Conservation (phyloP, 805 yeast genomes). For the Wickerhamomyces xylosicus region DNA sequence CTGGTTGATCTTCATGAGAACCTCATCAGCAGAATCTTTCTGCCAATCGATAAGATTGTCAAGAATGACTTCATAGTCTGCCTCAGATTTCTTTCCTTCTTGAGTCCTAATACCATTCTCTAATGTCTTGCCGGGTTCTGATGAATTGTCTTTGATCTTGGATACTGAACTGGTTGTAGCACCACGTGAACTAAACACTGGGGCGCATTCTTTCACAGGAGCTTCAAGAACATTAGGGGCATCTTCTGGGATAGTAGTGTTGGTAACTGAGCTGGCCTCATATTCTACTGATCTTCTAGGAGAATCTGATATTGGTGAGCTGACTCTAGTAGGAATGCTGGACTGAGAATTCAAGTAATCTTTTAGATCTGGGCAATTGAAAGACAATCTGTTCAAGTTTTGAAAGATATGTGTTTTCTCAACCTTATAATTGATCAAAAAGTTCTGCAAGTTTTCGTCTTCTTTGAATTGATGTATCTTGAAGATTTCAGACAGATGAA, state of each 20-base stretch:
- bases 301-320: neutral
- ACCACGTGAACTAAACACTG: too few relatives aligned
- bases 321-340: neutral
- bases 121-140: too few relatives aligned
- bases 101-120: too few relatives aligned
- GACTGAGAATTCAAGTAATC: neutral
- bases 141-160: too few relatives aligned
- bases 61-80: slow-evolving; percentile 18
- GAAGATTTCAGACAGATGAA: neutral
- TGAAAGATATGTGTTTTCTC: neutral
- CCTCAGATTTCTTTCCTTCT: slow-evolving; percentile 2
- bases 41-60: slow-evolving; percentile 23
- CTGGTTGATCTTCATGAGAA: slow-evolving; percentile 19
- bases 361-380: neutral
- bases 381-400: neutral
- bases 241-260: neutral
- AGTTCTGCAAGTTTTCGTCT: neutral
- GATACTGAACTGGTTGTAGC: too few relatives aligned
- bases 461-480: neutral
- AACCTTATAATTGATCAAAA: neutral
- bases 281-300: neutral
- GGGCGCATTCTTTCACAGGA: too few relatives aligned
- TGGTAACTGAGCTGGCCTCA: neutral
- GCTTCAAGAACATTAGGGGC: too few relatives aligned
- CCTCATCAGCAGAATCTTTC: slow-evolving; percentile 23